Evolutionary conservation across 2,329 filamentous ascomycete species (phyloP).

Genomic region (Arthrobotrys musiformis): DNA sequence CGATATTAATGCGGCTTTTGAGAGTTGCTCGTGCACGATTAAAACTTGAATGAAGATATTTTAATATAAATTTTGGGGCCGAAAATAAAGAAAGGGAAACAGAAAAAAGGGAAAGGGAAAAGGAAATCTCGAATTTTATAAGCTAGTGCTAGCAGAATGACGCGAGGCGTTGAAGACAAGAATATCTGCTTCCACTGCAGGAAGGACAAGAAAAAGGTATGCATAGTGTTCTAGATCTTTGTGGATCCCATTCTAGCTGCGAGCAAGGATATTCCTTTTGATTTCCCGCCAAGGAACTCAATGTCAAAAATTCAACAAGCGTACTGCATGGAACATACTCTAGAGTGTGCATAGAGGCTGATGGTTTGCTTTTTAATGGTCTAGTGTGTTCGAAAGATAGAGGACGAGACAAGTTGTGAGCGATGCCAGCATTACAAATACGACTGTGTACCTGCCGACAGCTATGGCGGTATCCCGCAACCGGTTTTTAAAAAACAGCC

Average conservation of each 20-base stretch:
- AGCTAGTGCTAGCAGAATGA: slow-evolving; percentile 53
- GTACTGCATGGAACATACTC: slow-evolving; percentile 13
- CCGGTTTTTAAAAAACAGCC: slow-evolving; percentile 54
- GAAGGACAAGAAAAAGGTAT: slow-evolving; percentile 56
- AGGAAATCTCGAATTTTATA: slow-evolving; percentile 6
- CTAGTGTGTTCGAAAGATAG: slow-evolving; percentile 42
- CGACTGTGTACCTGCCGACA: slow-evolving; percentile 53
- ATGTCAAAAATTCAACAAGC: slow-evolving; percentile 9
- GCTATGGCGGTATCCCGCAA: slow-evolving; percentile 52
- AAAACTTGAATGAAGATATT: slow-evolving; percentile 41
- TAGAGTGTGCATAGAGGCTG: slow-evolving; percentile 18
- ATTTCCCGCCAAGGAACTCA: slow-evolving; percentile 24
- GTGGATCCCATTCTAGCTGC: slow-evolving; percentile 24
- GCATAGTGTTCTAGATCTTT: slow-evolving; percentile 28
- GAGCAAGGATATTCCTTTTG: slow-evolving; percentile 46
- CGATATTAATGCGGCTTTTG: slow-evolving; percentile 35
- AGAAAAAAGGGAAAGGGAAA: not conserved
- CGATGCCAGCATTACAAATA: slow-evolving; percentile 54
- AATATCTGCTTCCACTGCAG: slow-evolving; percentile 55
- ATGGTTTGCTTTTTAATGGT: slow-evolving; percentile 18
- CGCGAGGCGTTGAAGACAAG: slow-evolving; percentile 54
- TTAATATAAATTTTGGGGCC: not conserved
- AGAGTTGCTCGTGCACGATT: slow-evolving; percentile 32
- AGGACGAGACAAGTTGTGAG: slow-evolving; percentile 48
- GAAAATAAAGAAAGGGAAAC: not conserved